Base-by-base conservation (phyloP, 2,329 filamentous ascomycete species). In the Colletotrichum sansevieriae region DNA sequence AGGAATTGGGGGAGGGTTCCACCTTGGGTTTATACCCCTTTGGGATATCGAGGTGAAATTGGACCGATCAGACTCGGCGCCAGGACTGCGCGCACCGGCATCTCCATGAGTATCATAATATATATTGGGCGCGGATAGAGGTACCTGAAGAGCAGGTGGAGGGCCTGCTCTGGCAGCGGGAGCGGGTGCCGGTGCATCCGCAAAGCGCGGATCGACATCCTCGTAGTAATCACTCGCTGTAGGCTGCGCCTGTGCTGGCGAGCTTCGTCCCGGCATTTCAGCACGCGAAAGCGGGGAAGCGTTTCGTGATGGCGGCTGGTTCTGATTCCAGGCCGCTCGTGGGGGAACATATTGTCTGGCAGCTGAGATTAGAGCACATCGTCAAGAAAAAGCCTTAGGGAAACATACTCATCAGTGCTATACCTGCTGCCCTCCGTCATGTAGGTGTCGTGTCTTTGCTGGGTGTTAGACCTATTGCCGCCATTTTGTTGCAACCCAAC, bases 31-130 rank as follows among this genome's bases (percentile, higher is more conserved):
- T 63, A 98, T 83, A 1, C 92, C 92, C 39, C 95, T 88, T 79
- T 98, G 94, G 0, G 92, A 95, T 52, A 98, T 91, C 11, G 92
- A 96, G 1, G 95, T 98, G 80, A 97, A 98, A 73, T 92, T 92
- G 52, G 91, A 95, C 25, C 89, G 87, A 75, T 97, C 93, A 71
- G 92, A 95, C 74, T 90, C 88, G 35, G 90, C 88, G 57, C 71
- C 71, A 37, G 92, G 94, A 74, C 90, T 95, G 74, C 92, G 87
- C 52, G 87, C 80, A 51, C 86, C 86, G 35, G 80, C 75, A 37
- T 76, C 76, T 71, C 87, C 86, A 49, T 87, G 87, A 41, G 91
- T 77, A 70, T 92, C 89, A 71, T 94, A 92, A 72, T 89, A 90
- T 15, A 84, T 85, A 39, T 83, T 81, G 60, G 81, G 71, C 9